Base-by-base conservation (phyloP, 352 stramenopile species). In the Phytophthora idaei region DNA sequence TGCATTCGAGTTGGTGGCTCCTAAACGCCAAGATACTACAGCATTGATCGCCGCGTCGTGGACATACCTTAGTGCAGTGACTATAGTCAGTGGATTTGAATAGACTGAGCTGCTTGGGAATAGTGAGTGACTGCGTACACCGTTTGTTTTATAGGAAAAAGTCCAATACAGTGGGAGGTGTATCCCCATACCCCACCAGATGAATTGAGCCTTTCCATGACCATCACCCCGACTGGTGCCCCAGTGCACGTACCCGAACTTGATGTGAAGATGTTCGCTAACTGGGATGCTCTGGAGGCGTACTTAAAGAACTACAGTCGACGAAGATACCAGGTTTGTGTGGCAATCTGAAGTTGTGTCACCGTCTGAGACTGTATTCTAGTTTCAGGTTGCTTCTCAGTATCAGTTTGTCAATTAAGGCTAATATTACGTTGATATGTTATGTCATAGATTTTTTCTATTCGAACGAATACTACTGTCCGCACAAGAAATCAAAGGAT, bases 11-110 rank as follows among this genome's bases (percentile, higher is more conserved):
- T 53, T 61, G 44, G 7, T 51, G 7, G 29, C n/a, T 1, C 41
- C 54, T 2, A 61, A 51, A n/a, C 41, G 54, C n/a, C n/a, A 31
- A 25, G 54, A 61, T 29, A 53, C 47, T 10, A 11, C 44, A 11
- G 39, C 55, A 12, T 47, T 29, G 55, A 47, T 61, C 21, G 25
- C 31, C 1, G 44, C 53, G 44, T 53, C 32, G 3, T 64, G 46
- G 46, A 42, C 14, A 1, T 46, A 57, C 1, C 57, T 57, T 1
- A 64, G 27, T 27, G 28, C 47, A 7, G 31, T 31, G 14, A 44
- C 36, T 15, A 64, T 64, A 9, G 14, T 46, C 2, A 8, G 9
- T 25, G 36, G 46, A 1, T 51, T 57, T 27, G 34, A n/a, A n/a
- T n/a, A n/a, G n/a, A n/a, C n/a, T n/a, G n/a, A n/a, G n/a, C n/a